These are phyloP conservation scores for Arthrobotrys entomopaga DNA, from an alignment of 2,329 filamentous ascomycete species.

Conservation along the genomic window DNA sequence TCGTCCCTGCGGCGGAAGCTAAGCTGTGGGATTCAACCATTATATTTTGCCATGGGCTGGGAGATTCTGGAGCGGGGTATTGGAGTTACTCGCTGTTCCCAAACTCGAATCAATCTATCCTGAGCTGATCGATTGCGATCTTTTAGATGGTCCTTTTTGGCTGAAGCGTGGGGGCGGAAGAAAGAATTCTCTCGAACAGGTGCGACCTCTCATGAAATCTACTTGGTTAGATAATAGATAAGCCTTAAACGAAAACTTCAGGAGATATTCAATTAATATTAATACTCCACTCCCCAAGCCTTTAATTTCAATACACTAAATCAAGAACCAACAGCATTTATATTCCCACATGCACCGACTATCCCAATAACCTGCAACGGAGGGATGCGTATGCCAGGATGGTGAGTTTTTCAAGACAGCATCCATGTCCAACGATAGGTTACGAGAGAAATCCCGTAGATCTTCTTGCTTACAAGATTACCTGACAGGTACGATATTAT, in stretches of 20 bases:
- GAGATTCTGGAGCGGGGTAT: slow-evolving; percentile 77
- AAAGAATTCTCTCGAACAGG: slow-evolving; percentile 44
- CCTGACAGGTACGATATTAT: slow-evolving; percentile 42
- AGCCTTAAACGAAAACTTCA: too few species aligned
- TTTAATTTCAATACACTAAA: too few species aligned
- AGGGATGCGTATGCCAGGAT: slow-evolving; percentile 44
- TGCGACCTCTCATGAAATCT: neutral
- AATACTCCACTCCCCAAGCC: too few species aligned
- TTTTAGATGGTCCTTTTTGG: slow-evolving; percentile 27
- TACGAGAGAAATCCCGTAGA: neutral
- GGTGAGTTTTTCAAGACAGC: slow-evolving; percentile 39
- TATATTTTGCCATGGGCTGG: slow-evolving; percentile 92
- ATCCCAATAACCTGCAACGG: slow-evolving; percentile 81
- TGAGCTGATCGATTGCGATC: neutral
- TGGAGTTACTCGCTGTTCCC: slow-evolving; percentile 65
- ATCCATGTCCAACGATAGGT: neutral
- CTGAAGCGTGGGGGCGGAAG: slow-evolving; percentile 67
- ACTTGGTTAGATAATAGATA: too few species aligned
- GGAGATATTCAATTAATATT: too few species aligned
- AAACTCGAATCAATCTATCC: neutral
- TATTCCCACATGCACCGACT: slow-evolving; percentile 87
- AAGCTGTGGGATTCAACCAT: slow-evolving; percentile 64
- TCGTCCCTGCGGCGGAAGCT: slow-evolving; percentile 33
- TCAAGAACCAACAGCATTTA: slow-evolving; percentile 71
- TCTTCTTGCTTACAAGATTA: neutral